Percentiles rank a stretch among this genome's conserved stretches.
Conservation (phyloP, 192 early-diverging fungal species). For the Rhizophlyctis rosea region DNA sequence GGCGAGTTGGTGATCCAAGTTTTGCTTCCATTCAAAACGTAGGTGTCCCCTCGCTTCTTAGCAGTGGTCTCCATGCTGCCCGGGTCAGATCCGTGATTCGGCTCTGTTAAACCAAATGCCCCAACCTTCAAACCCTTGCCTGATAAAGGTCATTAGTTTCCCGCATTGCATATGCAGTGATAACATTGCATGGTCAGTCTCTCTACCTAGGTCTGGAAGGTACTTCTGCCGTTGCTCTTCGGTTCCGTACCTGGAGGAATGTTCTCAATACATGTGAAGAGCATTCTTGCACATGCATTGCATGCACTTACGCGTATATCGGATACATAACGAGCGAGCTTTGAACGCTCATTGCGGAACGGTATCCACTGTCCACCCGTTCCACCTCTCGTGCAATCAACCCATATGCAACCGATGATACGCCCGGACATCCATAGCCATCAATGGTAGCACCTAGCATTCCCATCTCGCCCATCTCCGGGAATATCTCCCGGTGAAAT, state of each 20-base stretch:
- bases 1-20: slow-evolving; percentile 99
- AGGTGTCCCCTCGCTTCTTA: slow-evolving; percentile 60
- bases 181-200: too few species aligned
- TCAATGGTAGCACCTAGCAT: slow-evolving; percentile 92
- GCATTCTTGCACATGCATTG: background rate
- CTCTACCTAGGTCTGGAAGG: slow-evolving; percentile 73
- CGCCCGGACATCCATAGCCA: slow-evolving; percentile 95
- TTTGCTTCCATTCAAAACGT: slow-evolving; percentile 86
- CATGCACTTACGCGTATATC: slow-evolving; percentile 68
- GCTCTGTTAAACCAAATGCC: slow-evolving; percentile 95
- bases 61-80: slow-evolving; percentile 90
- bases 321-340: slow-evolving; percentile 99
- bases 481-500: slow-evolving; percentile 88
- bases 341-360: slow-evolving; percentile 97
- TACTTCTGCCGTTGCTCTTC: slow-evolving; percentile 88
- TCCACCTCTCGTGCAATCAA: slow-evolving; percentile 96
- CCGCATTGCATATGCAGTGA: too few species aligned
- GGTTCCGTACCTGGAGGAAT: slow-evolving; percentile 66
- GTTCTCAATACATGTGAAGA: background rate
- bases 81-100: slow-evolving; percentile 95
- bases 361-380: slow-evolving; percentile 92
- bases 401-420: slow-evolving; percentile 95
- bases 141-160: slow-evolving; percentile 18
- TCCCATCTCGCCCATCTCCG: slow-evolving; percentile 91
- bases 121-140: slow-evolving; percentile 87